Evolutionary conservation across 495 filamentous ascomycete genomes (phyloP).

Genomic region (Aspergillus kassunensis): DNA sequence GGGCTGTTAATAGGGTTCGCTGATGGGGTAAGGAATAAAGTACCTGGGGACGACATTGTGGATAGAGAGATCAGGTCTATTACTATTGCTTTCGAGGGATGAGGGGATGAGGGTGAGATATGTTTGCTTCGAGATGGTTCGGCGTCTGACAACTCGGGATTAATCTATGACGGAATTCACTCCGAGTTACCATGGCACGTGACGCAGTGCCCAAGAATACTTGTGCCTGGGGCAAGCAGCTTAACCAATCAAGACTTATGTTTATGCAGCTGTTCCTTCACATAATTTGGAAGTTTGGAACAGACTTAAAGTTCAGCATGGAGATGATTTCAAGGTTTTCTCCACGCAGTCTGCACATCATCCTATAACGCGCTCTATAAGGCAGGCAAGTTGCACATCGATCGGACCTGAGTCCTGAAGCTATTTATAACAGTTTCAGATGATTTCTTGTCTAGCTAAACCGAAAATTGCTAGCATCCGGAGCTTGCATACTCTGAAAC

Average conservation of each 20-base stretch:
- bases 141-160: background rate
- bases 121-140: background rate
- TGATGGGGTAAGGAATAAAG: background rate
- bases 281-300: too few species aligned
- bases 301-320: too few species aligned
- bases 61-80: background rate
- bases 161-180: constrained; percentile 9
- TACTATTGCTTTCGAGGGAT: background rate
- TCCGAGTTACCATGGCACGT: background rate
- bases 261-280: too few species aligned
- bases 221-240: background rate
- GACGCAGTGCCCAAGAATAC: too few species aligned
- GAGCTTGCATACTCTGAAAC: constrained; percentile 16
- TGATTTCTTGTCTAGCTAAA: background rate
- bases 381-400: background rate
- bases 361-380: background rate
- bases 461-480: background rate
- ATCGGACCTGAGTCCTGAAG: background rate
- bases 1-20: background rate
- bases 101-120: background rate
- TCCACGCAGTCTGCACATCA: too few species aligned
- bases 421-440: constrained; percentile 6
- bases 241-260: too few species aligned
- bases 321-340: too few species aligned
- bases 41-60: constrained; percentile 19